These are phyloP conservation scores for Phoenix dactylifera DNA, from an alignment of 176 grass and related monocot genomes.

Conservation along the genomic window DNA sequence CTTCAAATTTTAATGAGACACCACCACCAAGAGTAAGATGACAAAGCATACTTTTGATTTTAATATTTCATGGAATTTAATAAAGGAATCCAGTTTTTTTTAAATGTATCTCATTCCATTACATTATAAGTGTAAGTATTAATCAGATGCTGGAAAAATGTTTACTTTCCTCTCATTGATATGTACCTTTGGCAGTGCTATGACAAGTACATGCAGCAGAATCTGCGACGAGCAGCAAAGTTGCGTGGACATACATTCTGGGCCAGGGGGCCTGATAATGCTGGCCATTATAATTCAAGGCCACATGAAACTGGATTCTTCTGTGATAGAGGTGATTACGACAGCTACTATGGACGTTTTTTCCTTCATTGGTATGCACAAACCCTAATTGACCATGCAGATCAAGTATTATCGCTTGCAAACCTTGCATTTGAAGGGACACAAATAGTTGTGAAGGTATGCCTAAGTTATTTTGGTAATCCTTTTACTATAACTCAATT, in stretches of 20 bases:
- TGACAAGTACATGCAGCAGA: constrained; percentile 84
- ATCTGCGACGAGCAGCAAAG: constrained; percentile 50
- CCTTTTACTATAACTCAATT: neutral
- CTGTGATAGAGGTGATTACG: constrained; percentile 64
- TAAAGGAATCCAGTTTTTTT: too few relatives aligned
- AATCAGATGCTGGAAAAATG: too few relatives aligned
- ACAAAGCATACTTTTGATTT: too few relatives aligned
- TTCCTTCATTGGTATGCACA: constrained; percentile 92
- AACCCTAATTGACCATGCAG: constrained; percentile 60
- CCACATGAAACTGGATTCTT: constrained; percentile 28
- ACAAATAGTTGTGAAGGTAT: constrained; percentile 75
- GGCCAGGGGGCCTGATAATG: constrained; percentile 81
- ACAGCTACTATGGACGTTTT: constrained; percentile 85
- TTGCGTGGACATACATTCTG: constrained; percentile 75
- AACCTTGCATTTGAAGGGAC: constrained; percentile 79
- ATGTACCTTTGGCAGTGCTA: constrained; percentile 51
- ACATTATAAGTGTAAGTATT: too few relatives aligned
- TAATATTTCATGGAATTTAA: too few relatives aligned
- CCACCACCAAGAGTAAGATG: too few relatives aligned
- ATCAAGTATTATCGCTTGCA: constrained; percentile 76
- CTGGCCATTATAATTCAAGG: constrained; percentile 91
- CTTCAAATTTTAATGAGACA: too few relatives aligned
- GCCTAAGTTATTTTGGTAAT: neutral
- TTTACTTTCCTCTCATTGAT: neutral
- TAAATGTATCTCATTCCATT: too few relatives aligned